Conservation (phyloP, 768 basidiomycete genomes). For the Rossbeevera mucosa region DNA sequence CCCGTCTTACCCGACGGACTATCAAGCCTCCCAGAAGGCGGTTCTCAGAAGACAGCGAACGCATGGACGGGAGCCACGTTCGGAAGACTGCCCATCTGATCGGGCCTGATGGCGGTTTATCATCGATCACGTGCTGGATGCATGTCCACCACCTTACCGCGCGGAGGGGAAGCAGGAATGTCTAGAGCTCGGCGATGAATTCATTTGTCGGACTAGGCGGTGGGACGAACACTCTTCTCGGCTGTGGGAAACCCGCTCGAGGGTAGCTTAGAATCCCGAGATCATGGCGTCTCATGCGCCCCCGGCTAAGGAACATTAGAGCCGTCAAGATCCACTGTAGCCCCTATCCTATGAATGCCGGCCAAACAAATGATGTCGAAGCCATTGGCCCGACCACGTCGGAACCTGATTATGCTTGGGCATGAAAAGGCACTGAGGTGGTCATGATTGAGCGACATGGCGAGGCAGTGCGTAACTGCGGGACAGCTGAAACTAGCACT, state of each 20-base stretch:
- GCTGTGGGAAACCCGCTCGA: neutral
- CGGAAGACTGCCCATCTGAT: neutral
- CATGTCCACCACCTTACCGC: neutral
- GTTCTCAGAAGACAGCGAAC: neutral
- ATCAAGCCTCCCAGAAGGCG: neutral
- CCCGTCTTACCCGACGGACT: neutral
- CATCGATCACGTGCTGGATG: neutral
- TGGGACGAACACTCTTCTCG: neutral
- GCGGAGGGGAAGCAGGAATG: neutral
- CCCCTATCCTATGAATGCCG: slow-evolving; percentile 3
- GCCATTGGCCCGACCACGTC: neutral
- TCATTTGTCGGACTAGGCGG: neutral
- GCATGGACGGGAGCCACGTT: neutral
- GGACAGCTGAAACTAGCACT: neutral
- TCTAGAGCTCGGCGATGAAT: neutral
- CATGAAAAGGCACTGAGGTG: neutral
- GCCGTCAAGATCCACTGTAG: neutral
- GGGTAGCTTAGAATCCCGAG: neutral
- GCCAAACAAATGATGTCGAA: slow-evolving; percentile 7
- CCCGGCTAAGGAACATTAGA: neutral
- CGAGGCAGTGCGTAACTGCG: slow-evolving; percentile 7
- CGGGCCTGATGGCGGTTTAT: neutral
- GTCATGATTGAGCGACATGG: neutral
- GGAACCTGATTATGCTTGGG: neutral
- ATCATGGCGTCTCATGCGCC: neutral